Percentiles rank a stretch among this genome's conserved stretches.
phyloP scores from a whole-genome alignment of 371 early-diverging fungal species.

The Dentiscutata heterogama region DNA sequence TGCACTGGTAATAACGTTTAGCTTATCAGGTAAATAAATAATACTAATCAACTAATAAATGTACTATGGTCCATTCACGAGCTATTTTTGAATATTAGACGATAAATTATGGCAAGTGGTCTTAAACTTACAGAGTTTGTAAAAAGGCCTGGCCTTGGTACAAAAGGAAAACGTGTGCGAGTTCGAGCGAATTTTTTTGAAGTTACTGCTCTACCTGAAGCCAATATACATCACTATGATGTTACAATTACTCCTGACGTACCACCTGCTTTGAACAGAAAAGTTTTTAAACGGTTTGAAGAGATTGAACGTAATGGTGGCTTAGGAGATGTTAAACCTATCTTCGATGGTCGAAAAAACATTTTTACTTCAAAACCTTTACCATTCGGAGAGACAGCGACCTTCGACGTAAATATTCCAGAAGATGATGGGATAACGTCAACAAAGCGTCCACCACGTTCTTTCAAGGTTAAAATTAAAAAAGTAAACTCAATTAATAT shows the following conservation, averaged over 20 bases:
- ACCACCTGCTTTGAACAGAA: slow-evolving; percentile 58
- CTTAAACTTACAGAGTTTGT: slow-evolving; percentile 8
- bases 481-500: slow-evolving; percentile 67
- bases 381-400: slow-evolving; percentile 51
- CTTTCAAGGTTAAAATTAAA: slow-evolving; percentile 65
- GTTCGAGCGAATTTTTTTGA: slow-evolving; percentile 55
- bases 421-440: slow-evolving; percentile 55
- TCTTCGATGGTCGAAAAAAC: slow-evolving; percentile 71
- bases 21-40: too few relatives aligned
- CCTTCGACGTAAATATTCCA: slow-evolving; percentile 50
- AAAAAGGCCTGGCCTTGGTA: slow-evolving; percentile 17
- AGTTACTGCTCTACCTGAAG: slow-evolving; percentile 49
- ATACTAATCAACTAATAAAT: too few relatives aligned
- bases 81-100: too few relatives aligned
- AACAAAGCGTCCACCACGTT: slow-evolving; percentile 50
- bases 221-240: slow-evolving; percentile 60
- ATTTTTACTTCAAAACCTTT: slow-evolving; percentile 63
- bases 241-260: slow-evolving; percentile 55
- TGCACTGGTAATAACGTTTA: too few relatives aligned
- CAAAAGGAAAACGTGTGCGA: slow-evolving; percentile 44
- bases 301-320: not conserved
- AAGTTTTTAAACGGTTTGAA: slow-evolving; percentile 60
- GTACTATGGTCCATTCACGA: too few relatives aligned
- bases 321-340: slow-evolving; percentile 49
- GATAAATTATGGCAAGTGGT: not conserved